These are phyloP conservation scores for Talaromyces pinophilus DNA, from an alignment of 2,329 filamentous ascomycete genomes.

Conservation along the genomic window DNA sequence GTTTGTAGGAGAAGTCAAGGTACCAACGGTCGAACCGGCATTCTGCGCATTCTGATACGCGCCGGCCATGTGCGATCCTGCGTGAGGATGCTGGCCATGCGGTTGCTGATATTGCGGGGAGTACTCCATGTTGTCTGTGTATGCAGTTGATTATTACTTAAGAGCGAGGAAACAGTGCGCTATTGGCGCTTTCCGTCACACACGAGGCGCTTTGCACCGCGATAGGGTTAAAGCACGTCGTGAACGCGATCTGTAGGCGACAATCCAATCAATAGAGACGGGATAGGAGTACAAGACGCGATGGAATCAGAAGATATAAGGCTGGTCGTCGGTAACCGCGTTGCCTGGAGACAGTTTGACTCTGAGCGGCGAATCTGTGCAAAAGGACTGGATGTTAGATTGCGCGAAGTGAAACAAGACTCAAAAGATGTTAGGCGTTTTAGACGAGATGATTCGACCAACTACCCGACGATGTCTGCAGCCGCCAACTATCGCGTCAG, in stretches of 20 bases:
- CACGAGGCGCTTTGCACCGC: conserved; percentile 20
- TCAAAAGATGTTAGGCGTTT: conserved; percentile 28
- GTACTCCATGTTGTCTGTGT: conserved; percentile 64
- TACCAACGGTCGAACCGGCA: conserved; percentile 46
- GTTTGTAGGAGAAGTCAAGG: conserved; percentile 73
- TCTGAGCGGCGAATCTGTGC: conserved; percentile 16
- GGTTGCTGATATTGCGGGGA: conserved; percentile 70
- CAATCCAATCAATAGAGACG: conserved; percentile 21
- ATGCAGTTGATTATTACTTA: not conserved
- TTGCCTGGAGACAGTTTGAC: conserved; percentile 4
- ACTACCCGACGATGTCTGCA: conserved; percentile 41
- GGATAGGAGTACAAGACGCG: conserved; percentile 3
- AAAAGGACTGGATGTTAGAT: conserved; percentile 23
- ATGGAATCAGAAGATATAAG: conserved; percentile 12
- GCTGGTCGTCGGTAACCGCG: conserved; percentile 3
- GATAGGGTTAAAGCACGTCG: conserved; percentile 14
- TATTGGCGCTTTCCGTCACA: conserved; percentile 21
- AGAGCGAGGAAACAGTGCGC: conserved; percentile 13
- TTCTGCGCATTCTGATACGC: conserved; percentile 65
- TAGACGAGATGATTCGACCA: conserved; percentile 46
- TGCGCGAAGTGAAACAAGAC: conserved; percentile 32
- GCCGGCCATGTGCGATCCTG: conserved; percentile 57
- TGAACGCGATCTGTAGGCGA: conserved; percentile 10
- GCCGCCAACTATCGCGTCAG: conserved; percentile 45
- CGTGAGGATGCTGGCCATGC: conserved; percentile 63